phyloP scores from a whole-genome alignment of 148 eudicot species.

The Selenicereus undatus region DNA sequence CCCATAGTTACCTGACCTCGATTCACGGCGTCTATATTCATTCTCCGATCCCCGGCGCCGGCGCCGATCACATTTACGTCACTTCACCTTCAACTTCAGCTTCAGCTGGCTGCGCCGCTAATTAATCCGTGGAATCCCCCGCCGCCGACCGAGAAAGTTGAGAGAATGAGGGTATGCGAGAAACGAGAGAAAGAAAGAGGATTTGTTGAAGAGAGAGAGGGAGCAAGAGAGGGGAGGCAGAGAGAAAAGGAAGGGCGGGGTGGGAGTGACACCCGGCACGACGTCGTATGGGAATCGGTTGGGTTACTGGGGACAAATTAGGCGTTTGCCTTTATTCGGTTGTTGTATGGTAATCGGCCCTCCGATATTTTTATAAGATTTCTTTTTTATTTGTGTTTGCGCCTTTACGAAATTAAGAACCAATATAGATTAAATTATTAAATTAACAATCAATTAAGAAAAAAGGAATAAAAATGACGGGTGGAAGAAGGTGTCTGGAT shows the following conservation, averaged over 20 bases:
- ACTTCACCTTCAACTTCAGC: background rate
- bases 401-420: background rate
- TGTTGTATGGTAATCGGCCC: background rate
- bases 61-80: conserved; percentile 16
- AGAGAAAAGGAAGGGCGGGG: background rate
- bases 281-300: conserved; percentile 20
- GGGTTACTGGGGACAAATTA: conserved; percentile 21
- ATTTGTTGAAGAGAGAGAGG: background rate
- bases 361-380: background rate
- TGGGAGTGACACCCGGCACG: background rate
- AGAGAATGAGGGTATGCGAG: background rate
- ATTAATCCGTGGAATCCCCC: background rate
- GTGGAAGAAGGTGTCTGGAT: background rate
- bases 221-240: background rate
- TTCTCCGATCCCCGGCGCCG: background rate
- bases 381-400: background rate
- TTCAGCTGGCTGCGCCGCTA: background rate
- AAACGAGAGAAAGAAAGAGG: background rate
- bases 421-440: background rate
- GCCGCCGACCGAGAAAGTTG: background rate
- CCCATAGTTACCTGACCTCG: conserved; percentile 29
- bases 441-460: background rate
- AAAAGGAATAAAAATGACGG: background rate
- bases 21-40: conserved; percentile 17
- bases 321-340: background rate